These are phyloP conservation scores for Xylaria digitata DNA, from an alignment of 2,329 filamentous ascomycete species.

Conservation along the genomic window DNA sequence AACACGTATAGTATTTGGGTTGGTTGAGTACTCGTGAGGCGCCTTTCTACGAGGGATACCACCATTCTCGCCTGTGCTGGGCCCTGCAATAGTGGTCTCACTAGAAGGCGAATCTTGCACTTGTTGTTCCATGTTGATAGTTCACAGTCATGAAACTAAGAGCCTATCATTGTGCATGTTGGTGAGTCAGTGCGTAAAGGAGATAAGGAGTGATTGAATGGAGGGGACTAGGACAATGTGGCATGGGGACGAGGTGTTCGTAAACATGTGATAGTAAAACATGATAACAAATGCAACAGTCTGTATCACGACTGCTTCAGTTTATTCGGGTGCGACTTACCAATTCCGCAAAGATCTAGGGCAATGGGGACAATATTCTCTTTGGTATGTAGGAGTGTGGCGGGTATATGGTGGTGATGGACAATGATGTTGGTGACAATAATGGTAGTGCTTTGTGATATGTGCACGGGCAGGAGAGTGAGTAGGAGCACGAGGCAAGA, in stretches of 20 bases:
- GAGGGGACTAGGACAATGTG: neutral
- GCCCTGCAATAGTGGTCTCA: neutral
- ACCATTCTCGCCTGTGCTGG: no score
- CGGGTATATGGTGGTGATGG: neutral
- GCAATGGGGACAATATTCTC: neutral
- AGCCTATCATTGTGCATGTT: neutral
- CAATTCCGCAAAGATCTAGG: neutral
- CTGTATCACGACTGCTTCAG: neutral
- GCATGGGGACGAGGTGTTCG: neutral
- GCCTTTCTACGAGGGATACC: conserved; percentile 4
- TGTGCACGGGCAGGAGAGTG: neutral
- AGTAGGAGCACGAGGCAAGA: neutral
- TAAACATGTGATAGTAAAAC: neutral
- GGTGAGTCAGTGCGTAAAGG: neutral
- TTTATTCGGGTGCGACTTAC: neutral
- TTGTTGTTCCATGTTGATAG: conserved; percentile 6
- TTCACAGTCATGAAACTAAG: neutral
- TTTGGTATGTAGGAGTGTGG: neutral
- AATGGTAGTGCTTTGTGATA: neutral
- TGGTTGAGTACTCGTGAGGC: conserved; percentile 44
- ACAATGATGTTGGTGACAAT: neutral
- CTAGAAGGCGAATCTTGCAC: neutral
- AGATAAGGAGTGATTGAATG: neutral
- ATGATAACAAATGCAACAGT: neutral
- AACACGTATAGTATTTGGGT: conserved; percentile 43